Evolutionary conservation across 495 filamentous ascomycete genomes (phyloP).

Genomic region (Neurospora cerealis): DNA sequence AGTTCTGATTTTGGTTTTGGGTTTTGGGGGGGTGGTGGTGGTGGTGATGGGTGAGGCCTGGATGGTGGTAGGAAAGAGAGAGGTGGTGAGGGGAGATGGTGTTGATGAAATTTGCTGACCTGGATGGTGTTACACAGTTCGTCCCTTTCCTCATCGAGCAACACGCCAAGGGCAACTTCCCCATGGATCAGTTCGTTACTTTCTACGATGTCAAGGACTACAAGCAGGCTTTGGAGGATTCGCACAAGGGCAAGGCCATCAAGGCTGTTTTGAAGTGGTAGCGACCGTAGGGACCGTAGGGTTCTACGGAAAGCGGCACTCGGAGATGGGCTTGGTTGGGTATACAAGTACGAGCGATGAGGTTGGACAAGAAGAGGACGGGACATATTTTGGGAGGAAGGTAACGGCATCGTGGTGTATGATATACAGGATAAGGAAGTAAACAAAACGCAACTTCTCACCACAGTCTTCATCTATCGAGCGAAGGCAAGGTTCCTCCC

Average conservation of each 20-base stretch:
- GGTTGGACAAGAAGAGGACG: neutral
- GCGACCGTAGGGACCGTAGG: neutral
- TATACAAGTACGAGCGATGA: neutral
- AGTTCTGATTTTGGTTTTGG: slow-evolving; percentile 2
- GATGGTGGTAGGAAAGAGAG: neutral
- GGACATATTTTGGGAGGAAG: neutral
- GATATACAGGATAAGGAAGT: neutral
- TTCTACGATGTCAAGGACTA: slow-evolving; percentile 20
- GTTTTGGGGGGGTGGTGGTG: neutral
- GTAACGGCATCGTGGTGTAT: neutral
- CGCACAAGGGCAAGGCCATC: slow-evolving; percentile 15
- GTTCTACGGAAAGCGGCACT: neutral
- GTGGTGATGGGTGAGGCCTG: neutral
- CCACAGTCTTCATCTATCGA: neutral
- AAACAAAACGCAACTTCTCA: neutral
- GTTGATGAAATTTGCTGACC: slow-evolving; percentile 6
- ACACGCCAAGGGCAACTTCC: slow-evolving; percentile 34
- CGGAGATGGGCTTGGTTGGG: neutral
- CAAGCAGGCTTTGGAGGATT: slow-evolving; percentile 17
- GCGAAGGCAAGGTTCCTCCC: neutral
- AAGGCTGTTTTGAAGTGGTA: slow-evolving; percentile 21
- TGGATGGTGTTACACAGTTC: slow-evolving; percentile 10
- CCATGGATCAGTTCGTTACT: slow-evolving; percentile 26
- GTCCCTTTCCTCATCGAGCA: slow-evolving; percentile 29
- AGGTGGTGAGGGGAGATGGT: neutral